phyloP scores from a whole-genome alignment of 805 yeast species.

The Suhomyces pyralidae region DNA sequence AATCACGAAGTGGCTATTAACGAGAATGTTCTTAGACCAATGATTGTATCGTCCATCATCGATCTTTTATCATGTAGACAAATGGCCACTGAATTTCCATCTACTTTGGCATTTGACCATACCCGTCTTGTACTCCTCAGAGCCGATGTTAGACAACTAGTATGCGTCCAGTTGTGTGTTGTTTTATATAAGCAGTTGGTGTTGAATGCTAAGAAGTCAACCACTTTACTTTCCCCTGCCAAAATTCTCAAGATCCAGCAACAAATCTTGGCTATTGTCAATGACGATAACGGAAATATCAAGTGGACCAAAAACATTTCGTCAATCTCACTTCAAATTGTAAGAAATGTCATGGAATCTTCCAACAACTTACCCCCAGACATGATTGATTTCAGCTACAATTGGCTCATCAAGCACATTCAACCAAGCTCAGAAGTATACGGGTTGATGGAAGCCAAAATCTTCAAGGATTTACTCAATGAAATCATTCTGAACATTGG shows the following conservation, averaged over 20 bases:
- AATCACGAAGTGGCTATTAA: slow-evolving; percentile 11
- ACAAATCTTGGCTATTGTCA: slow-evolving; percentile 73
- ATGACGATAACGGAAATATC: slow-evolving; percentile 81
- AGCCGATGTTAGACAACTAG: slow-evolving; percentile 83
- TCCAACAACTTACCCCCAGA: slow-evolving; percentile 33
- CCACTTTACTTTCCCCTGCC: slow-evolving; percentile 28
- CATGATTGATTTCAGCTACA: slow-evolving; percentile 58
- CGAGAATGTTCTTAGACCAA: slow-evolving; percentile 27
- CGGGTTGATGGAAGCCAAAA: slow-evolving; percentile 66
- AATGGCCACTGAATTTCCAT: slow-evolving; percentile 80
- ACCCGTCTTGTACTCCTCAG: slow-evolving; percentile 72
- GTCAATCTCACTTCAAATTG: slow-evolving; percentile 66
- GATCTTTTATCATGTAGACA: slow-evolving; percentile 72
- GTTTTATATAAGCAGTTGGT: slow-evolving; percentile 71
- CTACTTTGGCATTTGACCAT: slow-evolving; percentile 80
- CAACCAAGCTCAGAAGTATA: slow-evolving; percentile 80
- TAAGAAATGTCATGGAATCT: slow-evolving; percentile 33
- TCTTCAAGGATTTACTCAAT: slow-evolving; percentile 48
- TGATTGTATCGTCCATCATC: slow-evolving; percentile 52
- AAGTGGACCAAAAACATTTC: slow-evolving; percentile 87
- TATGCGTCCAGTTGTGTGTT: slow-evolving; percentile 72
- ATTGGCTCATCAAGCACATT: slow-evolving; percentile 82
- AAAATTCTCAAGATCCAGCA: slow-evolving; percentile 52
- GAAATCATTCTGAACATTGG: slow-evolving; percentile 27
- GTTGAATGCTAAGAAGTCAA: slow-evolving; percentile 16